Conservation (phyloP, 83 land plant species). For the Picea abies region DNA sequence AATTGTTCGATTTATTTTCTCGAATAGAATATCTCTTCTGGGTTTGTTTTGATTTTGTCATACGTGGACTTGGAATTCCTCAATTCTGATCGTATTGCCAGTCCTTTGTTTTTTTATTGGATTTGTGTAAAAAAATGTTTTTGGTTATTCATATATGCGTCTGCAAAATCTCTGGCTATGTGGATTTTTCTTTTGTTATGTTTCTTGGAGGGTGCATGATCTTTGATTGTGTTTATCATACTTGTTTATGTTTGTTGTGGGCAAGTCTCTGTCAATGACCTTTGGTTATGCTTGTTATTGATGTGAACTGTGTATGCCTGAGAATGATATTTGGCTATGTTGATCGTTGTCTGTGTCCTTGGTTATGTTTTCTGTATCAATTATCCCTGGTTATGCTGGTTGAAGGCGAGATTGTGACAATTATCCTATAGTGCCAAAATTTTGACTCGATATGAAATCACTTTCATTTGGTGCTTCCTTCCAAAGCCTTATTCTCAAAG, state of each 20-base stretch:
- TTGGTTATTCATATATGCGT: background rate
- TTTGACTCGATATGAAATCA: too few relatives aligned
- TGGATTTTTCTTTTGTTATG: background rate
- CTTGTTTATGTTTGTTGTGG: background rate
- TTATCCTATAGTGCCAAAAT: too few relatives aligned
- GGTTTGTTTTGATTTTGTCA: background rate
- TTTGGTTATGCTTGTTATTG: background rate
- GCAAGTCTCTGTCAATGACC: background rate
- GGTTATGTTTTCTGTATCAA: background rate
- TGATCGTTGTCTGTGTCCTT: background rate
- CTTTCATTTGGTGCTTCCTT: too few relatives aligned
- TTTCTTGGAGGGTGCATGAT: background rate
- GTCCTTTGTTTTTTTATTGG: background rate
- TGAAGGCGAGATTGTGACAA: background rate
- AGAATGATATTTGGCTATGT: background rate
- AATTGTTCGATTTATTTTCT: background rate
- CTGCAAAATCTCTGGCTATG: too few relatives aligned
- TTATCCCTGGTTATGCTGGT: background rate
- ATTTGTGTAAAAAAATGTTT: background rate
- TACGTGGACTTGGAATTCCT: background rate
- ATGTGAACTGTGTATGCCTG: background rate
- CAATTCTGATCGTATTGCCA: background rate
- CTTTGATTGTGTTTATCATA: background rate
- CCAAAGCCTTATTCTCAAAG: too few relatives aligned
- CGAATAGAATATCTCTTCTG: background rate